phyloP scores from a whole-genome alignment of 169 alveolate genomes.

The Plasmodium gonderi region DNA sequence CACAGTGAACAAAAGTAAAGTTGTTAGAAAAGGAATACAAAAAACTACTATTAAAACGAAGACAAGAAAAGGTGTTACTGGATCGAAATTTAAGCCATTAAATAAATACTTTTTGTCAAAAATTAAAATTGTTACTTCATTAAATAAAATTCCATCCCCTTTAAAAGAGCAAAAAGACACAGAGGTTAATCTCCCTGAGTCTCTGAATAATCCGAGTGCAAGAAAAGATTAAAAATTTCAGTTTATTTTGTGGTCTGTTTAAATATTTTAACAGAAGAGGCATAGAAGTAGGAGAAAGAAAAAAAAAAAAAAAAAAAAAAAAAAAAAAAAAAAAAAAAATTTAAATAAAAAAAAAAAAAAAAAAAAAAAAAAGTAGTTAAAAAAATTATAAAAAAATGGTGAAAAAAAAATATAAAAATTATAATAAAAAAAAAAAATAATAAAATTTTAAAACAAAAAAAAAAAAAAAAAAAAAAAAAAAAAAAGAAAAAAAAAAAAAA shows the following conservation, averaged over 20 bases:
- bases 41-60: slow-evolving; percentile 6
- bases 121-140: slow-evolving; percentile 68
- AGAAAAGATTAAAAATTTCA: not conserved
- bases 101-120: slow-evolving; percentile 68
- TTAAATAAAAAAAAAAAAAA: not conserved
- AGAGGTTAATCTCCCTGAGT: slow-evolving; percentile 72
- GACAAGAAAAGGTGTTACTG: slow-evolving; percentile 21
- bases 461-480: not conserved
- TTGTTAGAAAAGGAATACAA: slow-evolving; percentile 43
- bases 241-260: not conserved
- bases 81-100: slow-evolving; percentile 59
- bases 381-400: not conserved
- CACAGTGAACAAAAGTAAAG: slow-evolving; percentile 41
- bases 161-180: slow-evolving; percentile 70
- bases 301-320: not conserved
- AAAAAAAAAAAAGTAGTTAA: not conserved
- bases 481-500: not conserved
- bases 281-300: not conserved
- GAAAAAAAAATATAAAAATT: not conserved
- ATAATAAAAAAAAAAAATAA: not conserved
- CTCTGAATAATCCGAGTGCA: slow-evolving; percentile 40
- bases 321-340: not conserved
- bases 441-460: not conserved
- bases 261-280: not conserved
- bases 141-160: slow-evolving; percentile 75